Percentiles rank a stretch among this genome's conserved stretches.
Evolutionary conservation across 371 early-diverging fungal species (phyloP).

Genomic region (Mucor saturninus): DNA sequence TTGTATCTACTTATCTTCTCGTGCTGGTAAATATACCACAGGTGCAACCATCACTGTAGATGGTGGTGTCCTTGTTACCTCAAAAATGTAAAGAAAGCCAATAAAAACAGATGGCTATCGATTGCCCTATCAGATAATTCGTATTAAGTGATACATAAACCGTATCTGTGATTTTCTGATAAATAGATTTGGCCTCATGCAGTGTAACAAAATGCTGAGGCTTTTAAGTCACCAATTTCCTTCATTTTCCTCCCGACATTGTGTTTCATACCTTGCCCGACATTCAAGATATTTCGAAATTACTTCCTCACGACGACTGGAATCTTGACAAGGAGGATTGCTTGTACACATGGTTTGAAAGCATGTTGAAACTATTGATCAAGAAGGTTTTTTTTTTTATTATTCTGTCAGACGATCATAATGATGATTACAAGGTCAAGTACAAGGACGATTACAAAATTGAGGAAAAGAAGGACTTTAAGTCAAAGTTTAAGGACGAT

Average conservation of each 20-base stretch:
- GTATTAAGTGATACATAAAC: no score
- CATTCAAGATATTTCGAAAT: not conserved
- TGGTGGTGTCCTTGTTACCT: constrained; percentile 63
- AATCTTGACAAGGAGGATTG: constrained; percentile 7
- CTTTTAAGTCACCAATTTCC: not conserved
- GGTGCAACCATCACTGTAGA: constrained; percentile 85
- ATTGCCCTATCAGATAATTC: no score
- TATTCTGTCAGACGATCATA: not conserved
- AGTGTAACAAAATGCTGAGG: no score
- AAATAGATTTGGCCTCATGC: no score
- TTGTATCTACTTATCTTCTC: constrained; percentile 75
- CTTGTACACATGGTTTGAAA: constrained; percentile 13
- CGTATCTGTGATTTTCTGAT: no score
- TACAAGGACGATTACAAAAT: no score
- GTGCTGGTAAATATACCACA: constrained; percentile 84
- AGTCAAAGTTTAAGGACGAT: no score
- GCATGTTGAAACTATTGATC: not conserved
- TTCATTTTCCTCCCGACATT: constrained; percentile 16
- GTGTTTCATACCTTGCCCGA: not conserved
- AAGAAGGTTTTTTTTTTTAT: not conserved
- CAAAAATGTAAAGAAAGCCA: not conserved
- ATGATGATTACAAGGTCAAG: no score
- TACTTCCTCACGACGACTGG: constrained; percentile 9
- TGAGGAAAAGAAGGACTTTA: no score
- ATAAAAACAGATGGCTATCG: no score